Percentiles rank a stretch among this genome's conserved stretches.
phyloP scores from a whole-genome alignment of 2,329 filamentous ascomycete genomes.

The Talaromyces piceae region DNA sequence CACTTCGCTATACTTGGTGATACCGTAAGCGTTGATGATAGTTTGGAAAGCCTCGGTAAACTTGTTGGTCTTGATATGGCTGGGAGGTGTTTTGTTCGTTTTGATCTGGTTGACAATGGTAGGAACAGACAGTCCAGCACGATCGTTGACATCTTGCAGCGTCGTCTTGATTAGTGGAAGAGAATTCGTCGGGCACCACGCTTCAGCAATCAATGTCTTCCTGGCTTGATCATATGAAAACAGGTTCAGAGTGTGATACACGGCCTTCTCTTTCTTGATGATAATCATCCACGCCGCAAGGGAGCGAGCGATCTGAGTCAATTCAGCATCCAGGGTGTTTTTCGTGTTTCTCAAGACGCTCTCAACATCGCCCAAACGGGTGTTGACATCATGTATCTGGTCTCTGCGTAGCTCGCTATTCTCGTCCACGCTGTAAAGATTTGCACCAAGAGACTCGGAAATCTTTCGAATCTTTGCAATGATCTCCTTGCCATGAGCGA shows the following conservation, averaged over 20 bases:
- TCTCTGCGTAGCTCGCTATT: slow-evolving; percentile 92
- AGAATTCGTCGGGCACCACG: slow-evolving; percentile 92
- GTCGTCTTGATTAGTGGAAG: slow-evolving; percentile 84
- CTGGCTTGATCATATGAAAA: slow-evolving; percentile 95
- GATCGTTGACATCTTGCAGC: slow-evolving; percentile 91
- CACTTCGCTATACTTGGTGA: slow-evolving; percentile 92
- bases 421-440: slow-evolving; percentile 95
- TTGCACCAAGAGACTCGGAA: slow-evolving; percentile 91
- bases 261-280: slow-evolving; percentile 95
- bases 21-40: slow-evolving; percentile 97
- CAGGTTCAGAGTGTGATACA: slow-evolving; percentile 89
- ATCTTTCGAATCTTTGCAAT: slow-evolving; percentile 99
- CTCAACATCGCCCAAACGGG: slow-evolving; percentile 77
- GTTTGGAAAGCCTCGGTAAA: slow-evolving; percentile 98
- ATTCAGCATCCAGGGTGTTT: slow-evolving; percentile 82
- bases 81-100: slow-evolving; percentile 95
- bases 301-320: slow-evolving; percentile 86
- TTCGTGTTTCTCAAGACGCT: slow-evolving; percentile 94
- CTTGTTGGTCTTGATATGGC: slow-evolving; percentile 96
- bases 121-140: slow-evolving; percentile 90
- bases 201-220: slow-evolving; percentile 94
- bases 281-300: slow-evolving; percentile 96
- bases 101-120: slow-evolving; percentile 98
- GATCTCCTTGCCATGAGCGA: slow-evolving; percentile 96
- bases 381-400: slow-evolving; percentile 97